Percentiles rank a stretch among this genome's conserved stretches.
phyloP scores from a whole-genome alignment of 331 rosid genomes.

The Spiraea crenata region DNA sequence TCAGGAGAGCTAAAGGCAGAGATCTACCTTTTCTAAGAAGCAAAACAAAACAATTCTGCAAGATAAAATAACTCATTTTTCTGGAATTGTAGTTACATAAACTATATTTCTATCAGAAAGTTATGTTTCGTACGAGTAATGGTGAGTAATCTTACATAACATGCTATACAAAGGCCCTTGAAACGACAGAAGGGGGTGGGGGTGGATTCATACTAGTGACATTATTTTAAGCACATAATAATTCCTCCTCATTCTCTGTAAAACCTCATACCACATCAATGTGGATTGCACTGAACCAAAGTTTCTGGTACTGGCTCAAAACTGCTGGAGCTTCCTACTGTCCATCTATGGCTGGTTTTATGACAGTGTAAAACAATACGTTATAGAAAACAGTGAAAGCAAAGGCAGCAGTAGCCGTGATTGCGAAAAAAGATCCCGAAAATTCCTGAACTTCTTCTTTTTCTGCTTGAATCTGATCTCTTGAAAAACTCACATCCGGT shows the following conservation, averaged over 20 bases:
- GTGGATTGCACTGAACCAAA: not conserved
- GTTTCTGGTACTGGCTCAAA: slow-evolving; percentile 2
- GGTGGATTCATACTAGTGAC: not conserved
- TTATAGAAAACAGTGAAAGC: slow-evolving; percentile 71
- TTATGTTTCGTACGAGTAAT: no score
- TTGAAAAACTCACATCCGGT: slow-evolving; percentile 36
- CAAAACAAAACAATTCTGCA: no score
- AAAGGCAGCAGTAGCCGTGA: slow-evolving; percentile 47
- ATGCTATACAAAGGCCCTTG: no score
- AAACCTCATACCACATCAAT: not conserved
- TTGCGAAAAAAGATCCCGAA: slow-evolving; percentile 47
- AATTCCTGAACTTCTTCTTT: slow-evolving; percentile 38
- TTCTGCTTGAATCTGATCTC: slow-evolving; percentile 16
- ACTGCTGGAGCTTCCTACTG: slow-evolving; percentile 24
- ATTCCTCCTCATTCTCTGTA: not conserved
- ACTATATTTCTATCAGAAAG: no score
- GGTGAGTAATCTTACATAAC: no score
- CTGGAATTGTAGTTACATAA: no score
- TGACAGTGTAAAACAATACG: slow-evolving; percentile 52
- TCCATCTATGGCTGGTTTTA: slow-evolving; percentile 76
- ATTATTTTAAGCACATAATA: not conserved
- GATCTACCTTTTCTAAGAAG: no score
- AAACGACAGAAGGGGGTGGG: no score
- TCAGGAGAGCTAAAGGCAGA: no score
- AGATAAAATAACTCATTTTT: no score